Evolutionary conservation across 2,329 filamentous ascomycete species (phyloP).

Genomic region (Trichoderma asperellum): DNA sequence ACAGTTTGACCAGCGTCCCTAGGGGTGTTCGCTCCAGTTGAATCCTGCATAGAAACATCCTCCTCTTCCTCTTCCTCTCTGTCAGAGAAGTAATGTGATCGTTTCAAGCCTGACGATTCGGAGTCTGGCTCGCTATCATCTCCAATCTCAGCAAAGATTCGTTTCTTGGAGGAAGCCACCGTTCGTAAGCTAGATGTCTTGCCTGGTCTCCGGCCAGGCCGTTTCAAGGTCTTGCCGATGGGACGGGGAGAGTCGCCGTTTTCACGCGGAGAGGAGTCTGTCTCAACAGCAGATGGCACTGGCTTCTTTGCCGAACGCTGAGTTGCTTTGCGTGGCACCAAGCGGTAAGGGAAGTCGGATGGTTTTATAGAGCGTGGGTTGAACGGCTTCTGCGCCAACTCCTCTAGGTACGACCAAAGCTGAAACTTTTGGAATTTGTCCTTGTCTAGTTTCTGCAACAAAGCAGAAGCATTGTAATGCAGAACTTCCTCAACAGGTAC

Average conservation of each 20-base stretch:
- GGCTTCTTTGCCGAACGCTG: slow-evolving; percentile 17
- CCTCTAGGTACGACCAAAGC: slow-evolving; percentile 43
- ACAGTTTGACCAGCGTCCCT: slow-evolving; percentile 33
- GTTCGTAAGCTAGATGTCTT: slow-evolving; percentile 53
- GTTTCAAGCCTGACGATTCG: slow-evolving; percentile 43
- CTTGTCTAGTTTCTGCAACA: slow-evolving; percentile 44
- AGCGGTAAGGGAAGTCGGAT: slow-evolving; percentile 38
- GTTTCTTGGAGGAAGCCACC: slow-evolving; percentile 49
- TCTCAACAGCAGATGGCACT: background rate
- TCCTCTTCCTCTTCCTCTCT: slow-evolving; percentile 44
- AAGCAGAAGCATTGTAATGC: slow-evolving; percentile 49
- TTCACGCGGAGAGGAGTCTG: slow-evolving; percentile 26
- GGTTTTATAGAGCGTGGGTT: slow-evolving; percentile 36
- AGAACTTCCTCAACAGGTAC: slow-evolving; percentile 49
- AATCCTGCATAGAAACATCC: slow-evolving; percentile 42
- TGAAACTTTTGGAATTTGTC: slow-evolving; percentile 41
- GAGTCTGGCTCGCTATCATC: slow-evolving; percentile 47
- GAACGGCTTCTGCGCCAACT: slow-evolving; percentile 37
- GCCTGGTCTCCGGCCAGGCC: slow-evolving; percentile 46
- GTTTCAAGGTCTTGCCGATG: slow-evolving; percentile 38
- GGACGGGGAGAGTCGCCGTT: slow-evolving; percentile 34
- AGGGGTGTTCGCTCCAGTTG: slow-evolving; percentile 31
- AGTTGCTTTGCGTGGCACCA: slow-evolving; percentile 35
- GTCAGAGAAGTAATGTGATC: slow-evolving; percentile 41
- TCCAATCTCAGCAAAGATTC: slow-evolving; percentile 45